A percentile compares a stretch with the other conserved stretches of the same genome.
phyloP scores from a whole-genome alignment of 768 basidiomycete species.

The Suillus hirtellus region DNA sequence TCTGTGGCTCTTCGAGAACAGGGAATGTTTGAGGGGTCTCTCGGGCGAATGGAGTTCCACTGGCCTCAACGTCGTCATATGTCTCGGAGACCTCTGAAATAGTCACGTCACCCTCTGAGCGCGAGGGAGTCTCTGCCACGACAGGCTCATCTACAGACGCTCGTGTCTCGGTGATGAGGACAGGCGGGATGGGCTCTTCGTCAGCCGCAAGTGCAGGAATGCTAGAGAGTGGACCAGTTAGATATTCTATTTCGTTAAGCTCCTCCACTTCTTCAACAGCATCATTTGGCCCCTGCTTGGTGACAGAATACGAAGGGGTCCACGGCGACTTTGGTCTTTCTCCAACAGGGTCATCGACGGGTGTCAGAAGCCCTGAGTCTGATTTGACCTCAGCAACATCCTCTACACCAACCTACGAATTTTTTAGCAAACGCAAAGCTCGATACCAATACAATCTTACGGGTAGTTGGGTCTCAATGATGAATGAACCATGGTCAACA shows the following conservation, averaged over 20 bases:
- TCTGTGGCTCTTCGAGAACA: slow-evolving; percentile 16
- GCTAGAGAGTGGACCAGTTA: slow-evolving; percentile 1
- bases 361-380: slow-evolving; percentile 8
- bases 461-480: slow-evolving; percentile 1
- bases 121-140: not conserved
- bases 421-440: not conserved
- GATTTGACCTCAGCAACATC: not conserved
- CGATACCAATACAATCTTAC: not conserved
- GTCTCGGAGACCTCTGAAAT: not conserved
- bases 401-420: not conserved
- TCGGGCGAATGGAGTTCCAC: not conserved
- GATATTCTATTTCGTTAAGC: slow-evolving; percentile 12
- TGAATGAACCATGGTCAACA: slow-evolving; percentile 19
- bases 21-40: slow-evolving; percentile 18
- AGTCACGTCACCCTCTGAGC: not conserved
- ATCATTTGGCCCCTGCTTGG: slow-evolving; percentile 28
- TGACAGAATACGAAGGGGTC: slow-evolving; percentile 39
- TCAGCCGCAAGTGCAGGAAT: not conserved
- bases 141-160: slow-evolving; percentile 6
- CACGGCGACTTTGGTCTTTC: slow-evolving; percentile 36
- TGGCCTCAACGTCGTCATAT: not conserved
- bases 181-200: slow-evolving; percentile 6
- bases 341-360: slow-evolving; percentile 4
- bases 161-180: slow-evolving; percentile 6
- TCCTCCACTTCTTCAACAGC: slow-evolving; percentile 14